Evolutionary conservation across 2,329 filamentous ascomycete genomes (phyloP).

Genomic region (Epichloe sibirici): DNA sequence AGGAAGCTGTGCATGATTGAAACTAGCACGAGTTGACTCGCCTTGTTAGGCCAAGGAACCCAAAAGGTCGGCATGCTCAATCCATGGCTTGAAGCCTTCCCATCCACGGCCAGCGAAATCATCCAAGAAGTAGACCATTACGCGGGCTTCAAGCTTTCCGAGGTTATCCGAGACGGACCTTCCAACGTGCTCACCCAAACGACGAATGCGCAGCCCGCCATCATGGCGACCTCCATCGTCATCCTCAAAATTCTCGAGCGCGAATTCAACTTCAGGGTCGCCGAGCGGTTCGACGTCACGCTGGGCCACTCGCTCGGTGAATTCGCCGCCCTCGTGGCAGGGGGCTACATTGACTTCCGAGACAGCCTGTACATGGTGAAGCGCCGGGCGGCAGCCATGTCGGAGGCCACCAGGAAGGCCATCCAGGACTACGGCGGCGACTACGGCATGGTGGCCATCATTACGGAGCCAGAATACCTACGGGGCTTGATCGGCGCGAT

Average conservation of each 20-base stretch:
- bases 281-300: slow-evolving; percentile 64
- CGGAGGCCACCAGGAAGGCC: slow-evolving; percentile 57
- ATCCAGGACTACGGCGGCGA: slow-evolving; percentile 58
- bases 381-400: slow-evolving; percentile 72
- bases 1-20: background rate
- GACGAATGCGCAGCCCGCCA: slow-evolving; percentile 83
- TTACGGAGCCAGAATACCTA: slow-evolving; percentile 75
- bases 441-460: slow-evolving; percentile 88
- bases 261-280: slow-evolving; percentile 67
- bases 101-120: slow-evolving; percentile 59
- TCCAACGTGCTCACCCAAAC: slow-evolving; percentile 68
- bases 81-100: slow-evolving; percentile 81
- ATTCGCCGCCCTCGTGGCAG: slow-evolving; percentile 80
- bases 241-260: slow-evolving; percentile 78
- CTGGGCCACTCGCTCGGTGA: slow-evolving; percentile 88
- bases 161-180: slow-evolving; percentile 68
- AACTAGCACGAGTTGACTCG: background rate
- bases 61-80: slow-evolving; percentile 80
- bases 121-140: slow-evolving; percentile 76
- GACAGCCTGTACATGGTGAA: slow-evolving; percentile 71
- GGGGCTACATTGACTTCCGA: slow-evolving; percentile 64
- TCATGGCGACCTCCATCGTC: slow-evolving; percentile 88
- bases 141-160: slow-evolving; percentile 62
- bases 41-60: slow-evolving; percentile 61
- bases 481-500: slow-evolving; percentile 58